Percentiles rank a stretch among this genome's conserved stretches.
Conservation (phyloP, 257 asterid species). For the Penstemon barbatus region DNA sequence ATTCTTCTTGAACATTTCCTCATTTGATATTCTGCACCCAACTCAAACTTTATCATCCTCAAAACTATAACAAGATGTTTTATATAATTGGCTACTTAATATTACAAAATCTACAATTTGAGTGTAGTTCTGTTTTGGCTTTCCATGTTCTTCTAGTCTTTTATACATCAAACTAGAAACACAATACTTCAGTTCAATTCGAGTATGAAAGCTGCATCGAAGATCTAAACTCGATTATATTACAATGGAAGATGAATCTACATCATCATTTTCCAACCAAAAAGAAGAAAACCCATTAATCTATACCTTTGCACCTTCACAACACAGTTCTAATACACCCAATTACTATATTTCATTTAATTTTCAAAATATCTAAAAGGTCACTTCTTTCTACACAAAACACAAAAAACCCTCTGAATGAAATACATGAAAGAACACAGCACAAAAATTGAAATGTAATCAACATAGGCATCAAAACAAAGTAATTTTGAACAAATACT, state of each 20-base stretch:
- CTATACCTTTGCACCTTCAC: constrained; percentile 1
- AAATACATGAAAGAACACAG: background rate
- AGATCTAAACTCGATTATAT: background rate
- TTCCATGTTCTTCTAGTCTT: too few relatives aligned
- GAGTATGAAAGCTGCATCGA: background rate
- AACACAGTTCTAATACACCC: background rate
- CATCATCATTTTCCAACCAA: background rate
- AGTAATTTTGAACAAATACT: background rate
- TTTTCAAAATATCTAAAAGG: constrained; percentile 2
- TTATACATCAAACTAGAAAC: too few relatives aligned
- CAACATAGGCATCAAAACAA: background rate
- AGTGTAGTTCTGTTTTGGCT: background rate
- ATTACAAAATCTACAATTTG: background rate
- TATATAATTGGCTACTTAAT: too few relatives aligned
- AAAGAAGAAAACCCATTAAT: background rate
- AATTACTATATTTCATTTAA: background rate
- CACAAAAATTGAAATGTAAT: background rate
- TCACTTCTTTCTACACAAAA: background rate
- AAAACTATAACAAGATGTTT: too few relatives aligned
- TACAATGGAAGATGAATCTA: background rate
- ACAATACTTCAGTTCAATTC: background rate
- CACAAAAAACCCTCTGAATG: background rate
- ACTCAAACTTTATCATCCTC: too few relatives aligned
- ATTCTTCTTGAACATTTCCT: too few relatives aligned
- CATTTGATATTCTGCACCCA: too few relatives aligned